Base-by-base conservation (phyloP, 2,329 filamentous ascomycete species). In the Hirsutella rhossiliensis region DNA sequence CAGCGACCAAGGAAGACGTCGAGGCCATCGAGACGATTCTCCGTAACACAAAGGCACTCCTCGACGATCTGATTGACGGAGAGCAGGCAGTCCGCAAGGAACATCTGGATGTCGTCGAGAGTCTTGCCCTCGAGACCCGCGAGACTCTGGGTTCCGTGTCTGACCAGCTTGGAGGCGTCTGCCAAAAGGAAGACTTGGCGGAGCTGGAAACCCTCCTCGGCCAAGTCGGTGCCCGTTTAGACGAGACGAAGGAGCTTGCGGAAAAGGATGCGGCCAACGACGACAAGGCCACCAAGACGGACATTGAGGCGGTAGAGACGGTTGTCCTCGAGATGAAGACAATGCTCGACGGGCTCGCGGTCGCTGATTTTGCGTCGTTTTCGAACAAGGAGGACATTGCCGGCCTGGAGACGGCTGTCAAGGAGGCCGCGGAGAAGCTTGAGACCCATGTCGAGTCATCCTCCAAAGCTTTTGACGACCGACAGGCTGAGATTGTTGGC, bases 11-110 rank as follows among this genome's bases (percentile, higher is more conserved):
- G 57, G 87, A 95, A 51, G 89, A 97, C 53, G 86, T 89, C 0
- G 80, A 90, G 48, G 87, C 87, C 11, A 89, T 97, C 46, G 90
- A 96, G 62, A 94, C 84, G 0, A 80, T 97, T 41, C 72, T 97
- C 12, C 80, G 84, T 37, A 95, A 94, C 59, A 89, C 88, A 29
- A 96, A 96, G 60, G 80, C 82, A 5, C 85, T 85, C 40, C 69
- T 97, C 11, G 90, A 96, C 46, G 88, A 94, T 47, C 61, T 78
- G 18, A 76, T 94, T 41, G 76, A 89, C 42, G 75, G 79, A 4
- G 83, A 88, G 30, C 79, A 84, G 45, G 69, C 78, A 2, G 79
- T 88, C 11, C 72, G 73, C 44, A 82, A 80, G 53, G 77, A 82
- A 30, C 76, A 82, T 43, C 62, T 82, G 23, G 77, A 82, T 49